These are phyloP conservation scores for Hyphopichia pseudoburtonii DNA, from an alignment of 1,139 yeast species.

Conservation along the genomic window DNA sequence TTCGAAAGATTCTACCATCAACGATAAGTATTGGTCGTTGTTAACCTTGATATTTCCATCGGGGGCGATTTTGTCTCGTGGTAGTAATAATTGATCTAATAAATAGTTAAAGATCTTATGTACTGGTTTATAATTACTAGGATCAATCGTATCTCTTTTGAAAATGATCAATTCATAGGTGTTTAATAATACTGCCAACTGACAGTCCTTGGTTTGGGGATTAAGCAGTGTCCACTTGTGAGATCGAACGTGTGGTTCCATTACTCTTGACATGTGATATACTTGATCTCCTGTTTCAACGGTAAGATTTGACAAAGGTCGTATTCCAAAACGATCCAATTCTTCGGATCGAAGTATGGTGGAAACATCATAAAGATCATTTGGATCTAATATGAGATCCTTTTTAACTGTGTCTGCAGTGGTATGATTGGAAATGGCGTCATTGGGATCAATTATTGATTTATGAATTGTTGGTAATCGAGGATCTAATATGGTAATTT, in stretches of 20 bases:
- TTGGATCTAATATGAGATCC: constrained; percentile 24
- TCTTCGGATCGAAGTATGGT: constrained; percentile 30
- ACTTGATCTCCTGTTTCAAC: constrained; percentile 29
- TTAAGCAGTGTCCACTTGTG: constrained; percentile 38
- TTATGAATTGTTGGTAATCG: constrained; percentile 37
- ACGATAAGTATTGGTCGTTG: constrained; percentile 18
- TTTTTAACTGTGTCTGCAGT: too few species aligned
- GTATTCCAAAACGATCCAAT: constrained; percentile 28
- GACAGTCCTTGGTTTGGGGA: constrained; percentile 25
- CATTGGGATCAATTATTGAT: constrained; percentile 11
- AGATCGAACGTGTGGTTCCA: constrained; percentile 34
- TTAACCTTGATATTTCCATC: constrained; percentile 17
- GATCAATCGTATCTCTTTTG: constrained; percentile 22
- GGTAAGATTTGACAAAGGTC: constrained; percentile 26
- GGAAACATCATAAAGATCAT: constrained; percentile 27
- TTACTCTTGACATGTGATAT: constrained; percentile 29
- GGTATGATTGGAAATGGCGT: too few species aligned
- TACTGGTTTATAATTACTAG: constrained; percentile 24
- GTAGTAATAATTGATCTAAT: constrained; percentile 18
- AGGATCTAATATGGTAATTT: constrained; percentile 39
- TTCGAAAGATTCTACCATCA: constrained; percentile 30
- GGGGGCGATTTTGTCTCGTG: constrained; percentile 6
- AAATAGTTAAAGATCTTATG: constrained; percentile 29
- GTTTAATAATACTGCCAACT: constrained; percentile 36
- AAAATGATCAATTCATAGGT: constrained; percentile 40